Evolutionary conservation across 495 filamentous ascomycete species (phyloP).

Genomic region (Aspergillus coremiiformis): DNA sequence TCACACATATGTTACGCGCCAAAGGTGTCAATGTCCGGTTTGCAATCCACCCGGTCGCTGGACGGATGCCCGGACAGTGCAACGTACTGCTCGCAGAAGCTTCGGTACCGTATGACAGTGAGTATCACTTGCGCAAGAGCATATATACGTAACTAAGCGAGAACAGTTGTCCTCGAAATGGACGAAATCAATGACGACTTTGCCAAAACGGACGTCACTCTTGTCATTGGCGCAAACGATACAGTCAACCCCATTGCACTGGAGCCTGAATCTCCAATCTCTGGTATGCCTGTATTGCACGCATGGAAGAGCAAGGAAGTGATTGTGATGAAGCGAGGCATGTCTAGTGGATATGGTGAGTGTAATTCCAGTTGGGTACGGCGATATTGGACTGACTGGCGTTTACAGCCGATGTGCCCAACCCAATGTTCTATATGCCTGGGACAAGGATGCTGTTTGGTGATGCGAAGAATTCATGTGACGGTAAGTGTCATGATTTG

Average conservation of each 20-base stretch:
- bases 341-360: conserved; percentile 73
- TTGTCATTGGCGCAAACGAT: conserved; percentile 81
- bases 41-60: conserved; percentile 76
- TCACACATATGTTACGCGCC: conserved; percentile 58
- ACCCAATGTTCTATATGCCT: conserved; percentile 84
- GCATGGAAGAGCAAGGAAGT: conserved; percentile 88
- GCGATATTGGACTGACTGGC: not conserved
- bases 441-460: conserved; percentile 80
- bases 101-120: conserved; percentile 71
- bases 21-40: conserved; percentile 74
- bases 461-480: conserved; percentile 71
- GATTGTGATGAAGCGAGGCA: conserved; percentile 76
- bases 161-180: conserved; percentile 67
- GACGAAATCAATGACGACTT: conserved; percentile 90
- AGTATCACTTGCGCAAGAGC: conserved; percentile 6
- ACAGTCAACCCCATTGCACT: conserved; percentile 80
- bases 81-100: conserved; percentile 79
- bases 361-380: not conserved
- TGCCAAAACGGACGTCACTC: conserved; percentile 68
- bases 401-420: conserved; percentile 66
- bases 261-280: conserved; percentile 69
- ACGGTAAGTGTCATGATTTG: conserved; percentile 39
- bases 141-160: conserved; percentile 12
- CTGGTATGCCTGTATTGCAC: conserved; percentile 78
- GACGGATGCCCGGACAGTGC: conserved; percentile 80